Conservation (phyloP, 371 early-diverging fungal genomes). For the Umbelopsis sp. region DNA sequence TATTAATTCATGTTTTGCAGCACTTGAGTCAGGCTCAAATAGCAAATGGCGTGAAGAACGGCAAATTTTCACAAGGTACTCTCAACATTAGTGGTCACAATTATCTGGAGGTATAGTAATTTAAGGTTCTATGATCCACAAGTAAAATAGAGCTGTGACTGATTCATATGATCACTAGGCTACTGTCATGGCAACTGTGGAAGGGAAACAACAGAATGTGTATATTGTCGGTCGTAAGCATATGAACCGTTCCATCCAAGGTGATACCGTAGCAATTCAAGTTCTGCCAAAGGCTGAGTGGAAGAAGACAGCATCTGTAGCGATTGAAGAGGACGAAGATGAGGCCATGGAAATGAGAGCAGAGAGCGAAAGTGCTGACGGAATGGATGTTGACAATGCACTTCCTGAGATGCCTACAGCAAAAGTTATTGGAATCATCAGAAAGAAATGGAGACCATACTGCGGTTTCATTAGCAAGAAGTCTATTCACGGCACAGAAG, state of each 20-base stretch:
- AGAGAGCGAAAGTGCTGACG: conserved; percentile 39
- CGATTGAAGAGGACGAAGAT: conserved; percentile 71
- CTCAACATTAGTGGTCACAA: conserved; percentile 86
- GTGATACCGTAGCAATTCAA: conserved; percentile 81
- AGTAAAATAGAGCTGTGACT: neutral
- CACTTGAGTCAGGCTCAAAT: conserved; percentile 77
- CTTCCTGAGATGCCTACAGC: conserved; percentile 71
- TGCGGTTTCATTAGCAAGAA: conserved; percentile 91
- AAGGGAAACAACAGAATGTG: conserved; percentile 74
- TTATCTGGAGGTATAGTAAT: conserved; percentile 67
- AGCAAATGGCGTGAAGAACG: conserved; percentile 84
- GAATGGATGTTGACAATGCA: conserved; percentile 29
- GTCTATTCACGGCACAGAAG: conserved; percentile 57
- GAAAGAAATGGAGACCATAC: conserved; percentile 92
- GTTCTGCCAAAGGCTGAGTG: conserved; percentile 80
- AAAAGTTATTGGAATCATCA: conserved; percentile 90
- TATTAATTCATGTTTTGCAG: conserved; percentile 19
- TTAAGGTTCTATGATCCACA: neutral
- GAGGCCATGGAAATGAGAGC: conserved; percentile 50
- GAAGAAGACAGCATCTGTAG: conserved; percentile 73
- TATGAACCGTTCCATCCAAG: conserved; percentile 92
- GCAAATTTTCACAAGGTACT: conserved; percentile 79
- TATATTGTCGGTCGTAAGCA: conserved; percentile 81
- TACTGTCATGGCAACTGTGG: conserved; percentile 73
- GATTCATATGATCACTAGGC: conserved; percentile 48